A percentile compares a stretch with the other conserved stretches of the same genome.
Conservation (phyloP, 2,329 filamentous ascomycete species). For the Fusarium camptoceras region DNA sequence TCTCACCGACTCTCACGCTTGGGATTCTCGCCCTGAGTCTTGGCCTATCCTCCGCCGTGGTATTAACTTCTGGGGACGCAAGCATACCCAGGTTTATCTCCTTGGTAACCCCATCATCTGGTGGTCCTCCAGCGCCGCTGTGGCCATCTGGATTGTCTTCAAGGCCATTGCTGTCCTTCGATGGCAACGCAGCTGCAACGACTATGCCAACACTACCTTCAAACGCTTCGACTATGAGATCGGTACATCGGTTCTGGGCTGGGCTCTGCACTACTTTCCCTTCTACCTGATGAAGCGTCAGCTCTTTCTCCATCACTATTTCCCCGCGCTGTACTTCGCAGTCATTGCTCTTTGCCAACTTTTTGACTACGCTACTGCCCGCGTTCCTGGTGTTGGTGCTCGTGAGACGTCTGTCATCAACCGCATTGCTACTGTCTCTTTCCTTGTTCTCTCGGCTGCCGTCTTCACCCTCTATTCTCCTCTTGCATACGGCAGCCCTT, state of each 20-base stretch:
- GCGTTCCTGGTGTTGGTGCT: slow-evolving; percentile 75
- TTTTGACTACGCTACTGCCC: slow-evolving; percentile 85
- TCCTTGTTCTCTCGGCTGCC: slow-evolving; percentile 78
- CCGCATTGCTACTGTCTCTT: slow-evolving; percentile 76
- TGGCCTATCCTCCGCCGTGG: slow-evolving; percentile 94
- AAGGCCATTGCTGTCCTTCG: slow-evolving; percentile 88
- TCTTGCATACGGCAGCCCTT: slow-evolving; percentile 90
- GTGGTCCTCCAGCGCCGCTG: slow-evolving; percentile 86
- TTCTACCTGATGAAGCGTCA: slow-evolving; percentile 99
- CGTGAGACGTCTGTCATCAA: slow-evolving; percentile 77
- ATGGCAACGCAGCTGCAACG: slow-evolving; percentile 93
- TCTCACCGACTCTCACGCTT: slow-evolving; percentile 94
- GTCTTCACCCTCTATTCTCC: slow-evolving; percentile 90
- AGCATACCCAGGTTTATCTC: slow-evolving; percentile 95
- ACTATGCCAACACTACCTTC: slow-evolving; percentile 85
- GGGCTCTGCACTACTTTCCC: slow-evolving; percentile 98
- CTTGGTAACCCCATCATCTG: slow-evolving; percentile 95
- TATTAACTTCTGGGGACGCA: slow-evolving; percentile 99
- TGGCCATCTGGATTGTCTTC: slow-evolving; percentile 82
- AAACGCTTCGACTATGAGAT: slow-evolving; percentile 99
- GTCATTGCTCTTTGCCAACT: slow-evolving; percentile 89
- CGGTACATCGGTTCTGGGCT: slow-evolving; percentile 88
- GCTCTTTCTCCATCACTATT: slow-evolving; percentile 98
- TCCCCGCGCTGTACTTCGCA: slow-evolving; percentile 95
- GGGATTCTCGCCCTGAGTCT: slow-evolving; percentile 93